Percentiles rank a stretch among this genome's conserved stretches.
These are phyloP conservation scores for Neurospora intermedia DNA, from an alignment of 495 filamentous ascomycete species.

Conservation along the genomic window DNA sequence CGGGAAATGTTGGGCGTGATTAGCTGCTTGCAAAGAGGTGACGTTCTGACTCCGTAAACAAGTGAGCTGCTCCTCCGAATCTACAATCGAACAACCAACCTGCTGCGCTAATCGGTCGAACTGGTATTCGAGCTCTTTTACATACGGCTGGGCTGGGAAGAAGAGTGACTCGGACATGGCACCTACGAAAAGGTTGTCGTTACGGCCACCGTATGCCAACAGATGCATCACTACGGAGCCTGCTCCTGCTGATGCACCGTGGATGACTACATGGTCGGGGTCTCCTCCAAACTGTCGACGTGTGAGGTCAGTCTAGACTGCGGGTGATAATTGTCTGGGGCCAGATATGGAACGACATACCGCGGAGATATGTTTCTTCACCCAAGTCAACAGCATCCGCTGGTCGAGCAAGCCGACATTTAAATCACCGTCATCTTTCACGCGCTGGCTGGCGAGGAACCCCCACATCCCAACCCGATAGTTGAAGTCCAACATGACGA, in stretches of 20 bases:
- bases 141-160: constrained; percentile 31
- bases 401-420: constrained; percentile 70
- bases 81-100: constrained; percentile 16
- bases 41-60: constrained; percentile 44
- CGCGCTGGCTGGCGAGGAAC: constrained; percentile 54
- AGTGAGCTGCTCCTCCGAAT: constrained; percentile 17
- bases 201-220: constrained; percentile 41
- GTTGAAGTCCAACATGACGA: constrained; percentile 68
- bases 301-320: not conserved
- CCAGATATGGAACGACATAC: constrained; percentile 20
- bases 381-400: constrained; percentile 55
- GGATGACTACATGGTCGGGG: constrained; percentile 57
- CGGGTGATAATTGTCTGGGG: not conserved
- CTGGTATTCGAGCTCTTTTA: constrained; percentile 34
- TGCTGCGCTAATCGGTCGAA: constrained; percentile 22
- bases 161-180: constrained; percentile 33
- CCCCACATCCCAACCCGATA: constrained; percentile 64
- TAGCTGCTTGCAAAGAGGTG: constrained; percentile 41
- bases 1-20: constrained; percentile 34
- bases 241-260: constrained; percentile 63
- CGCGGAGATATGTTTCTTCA: constrained; percentile 49
- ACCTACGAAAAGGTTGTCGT: constrained; percentile 29
- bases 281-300: constrained; percentile 56
- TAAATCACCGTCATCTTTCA: constrained; percentile 41
- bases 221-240: constrained; percentile 57